These are phyloP conservation scores for Eucalyptus melliodora DNA, from an alignment of 345 rosid species.

Conservation along the genomic window DNA sequence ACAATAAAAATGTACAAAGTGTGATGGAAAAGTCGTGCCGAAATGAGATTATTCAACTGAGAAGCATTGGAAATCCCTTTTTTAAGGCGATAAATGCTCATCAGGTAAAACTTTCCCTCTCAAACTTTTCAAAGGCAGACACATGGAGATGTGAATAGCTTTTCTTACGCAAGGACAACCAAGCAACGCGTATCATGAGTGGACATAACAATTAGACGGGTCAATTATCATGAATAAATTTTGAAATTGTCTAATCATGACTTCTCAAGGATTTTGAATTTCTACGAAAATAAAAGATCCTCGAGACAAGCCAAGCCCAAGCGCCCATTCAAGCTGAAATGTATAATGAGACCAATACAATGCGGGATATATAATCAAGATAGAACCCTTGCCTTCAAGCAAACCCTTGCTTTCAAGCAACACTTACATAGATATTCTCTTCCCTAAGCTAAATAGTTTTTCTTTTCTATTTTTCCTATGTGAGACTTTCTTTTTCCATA, in stretches of 20 bases:
- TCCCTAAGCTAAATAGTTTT: not conserved
- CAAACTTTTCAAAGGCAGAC: not conserved
- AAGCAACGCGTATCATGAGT: not conserved
- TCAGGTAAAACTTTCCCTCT: not conserved
- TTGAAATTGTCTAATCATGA: not conserved
- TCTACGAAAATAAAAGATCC: not conserved
- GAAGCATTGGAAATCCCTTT: not conserved
- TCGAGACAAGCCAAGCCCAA: not conserved
- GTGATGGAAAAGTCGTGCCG: not conserved
- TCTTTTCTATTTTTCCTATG: not conserved
- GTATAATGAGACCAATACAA: not conserved
- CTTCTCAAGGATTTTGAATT: not conserved
- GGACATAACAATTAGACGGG: not conserved
- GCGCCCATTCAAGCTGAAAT: not conserved
- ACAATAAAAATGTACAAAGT: not conserved
- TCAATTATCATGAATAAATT: not conserved
- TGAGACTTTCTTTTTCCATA: not conserved
- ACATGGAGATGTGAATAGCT: not conserved
- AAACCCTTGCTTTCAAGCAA: not conserved
- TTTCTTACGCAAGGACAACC: too few species aligned
- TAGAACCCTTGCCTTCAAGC: not conserved
- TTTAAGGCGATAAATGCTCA: not conserved
- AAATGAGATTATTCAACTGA: not conserved
- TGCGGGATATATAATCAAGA: not conserved
- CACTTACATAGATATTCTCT: not conserved